Percentiles rank a stretch among this genome's conserved stretches.
phyloP scores from a whole-genome alignment of 1,139 yeast genomes.

The Nakaseomyces glabratus region DNA sequence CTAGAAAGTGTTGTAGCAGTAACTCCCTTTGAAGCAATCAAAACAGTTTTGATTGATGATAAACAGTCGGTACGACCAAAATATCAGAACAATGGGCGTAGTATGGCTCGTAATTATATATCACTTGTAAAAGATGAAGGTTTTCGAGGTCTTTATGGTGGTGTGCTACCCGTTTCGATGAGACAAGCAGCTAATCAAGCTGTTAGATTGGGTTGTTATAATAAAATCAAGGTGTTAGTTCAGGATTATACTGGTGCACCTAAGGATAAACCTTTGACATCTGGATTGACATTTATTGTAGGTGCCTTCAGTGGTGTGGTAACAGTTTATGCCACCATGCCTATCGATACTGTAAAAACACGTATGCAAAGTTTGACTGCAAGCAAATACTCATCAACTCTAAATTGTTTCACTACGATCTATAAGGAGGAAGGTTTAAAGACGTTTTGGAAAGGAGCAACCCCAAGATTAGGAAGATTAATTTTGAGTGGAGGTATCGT shows the following conservation, averaged over 20 bases:
- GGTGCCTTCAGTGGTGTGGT: constrained; percentile 92
- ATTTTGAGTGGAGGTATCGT: constrained; percentile 93
- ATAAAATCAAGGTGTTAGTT: constrained; percentile 70
- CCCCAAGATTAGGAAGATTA: constrained; percentile 88
- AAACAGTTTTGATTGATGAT: constrained; percentile 92
- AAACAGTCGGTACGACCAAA: constrained; percentile 66
- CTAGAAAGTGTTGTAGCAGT: constrained; percentile 88
- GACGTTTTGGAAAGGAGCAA: constrained; percentile 97
- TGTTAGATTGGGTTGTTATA: constrained; percentile 87
- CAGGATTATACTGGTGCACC: constrained; percentile 63
- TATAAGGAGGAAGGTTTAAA: constrained; percentile 83
- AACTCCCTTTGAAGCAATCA: constrained; percentile 94
- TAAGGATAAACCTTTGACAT: constrained; percentile 65
- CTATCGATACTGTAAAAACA: constrained; percentile 93
- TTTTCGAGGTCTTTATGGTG: constrained; percentile 73
- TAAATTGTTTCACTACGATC: constrained; percentile 72
- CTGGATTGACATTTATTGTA: constrained; percentile 72
- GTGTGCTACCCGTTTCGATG: constrained; percentile 83
- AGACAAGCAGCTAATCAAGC: constrained; percentile 96
- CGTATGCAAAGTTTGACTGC: constrained; percentile 95
- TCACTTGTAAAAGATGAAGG: constrained; percentile 67
- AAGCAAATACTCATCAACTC: constrained; percentile 59
- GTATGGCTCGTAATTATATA: constrained; percentile 32
- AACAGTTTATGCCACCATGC: constrained; percentile 96
- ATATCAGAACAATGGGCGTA: constrained; percentile 62